Evolutionary conservation across 2,329 filamentous ascomycete genomes (phyloP).

Genomic region (Ascocoryne sarcoides): DNA sequence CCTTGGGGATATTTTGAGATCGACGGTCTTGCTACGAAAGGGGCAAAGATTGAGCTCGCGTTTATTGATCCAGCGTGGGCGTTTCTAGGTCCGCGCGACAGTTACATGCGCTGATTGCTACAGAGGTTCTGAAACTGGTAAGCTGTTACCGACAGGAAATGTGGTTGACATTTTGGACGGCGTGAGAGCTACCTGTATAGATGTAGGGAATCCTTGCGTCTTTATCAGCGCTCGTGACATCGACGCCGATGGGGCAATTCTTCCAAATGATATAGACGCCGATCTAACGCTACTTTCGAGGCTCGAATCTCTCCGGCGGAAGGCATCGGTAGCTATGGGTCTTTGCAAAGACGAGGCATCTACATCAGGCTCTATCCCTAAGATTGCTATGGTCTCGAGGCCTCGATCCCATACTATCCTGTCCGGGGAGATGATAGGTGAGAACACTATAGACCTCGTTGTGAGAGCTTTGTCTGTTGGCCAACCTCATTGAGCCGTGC

Average conservation of each 20-base stretch:
- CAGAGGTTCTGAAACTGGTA: conserved; percentile 52
- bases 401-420: conserved; percentile 31
- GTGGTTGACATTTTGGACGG: conserved; percentile 41
- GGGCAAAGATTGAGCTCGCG: conserved; percentile 47
- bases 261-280: conserved; percentile 44
- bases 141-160: conserved; percentile 50
- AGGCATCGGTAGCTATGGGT: conserved; percentile 53
- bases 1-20: conserved; percentile 48
- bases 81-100: no score
- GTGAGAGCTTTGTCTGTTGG: conserved; percentile 46
- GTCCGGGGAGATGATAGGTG: conserved; percentile 30
- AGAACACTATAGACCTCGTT: conserved; percentile 30
- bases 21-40: conserved; percentile 53
- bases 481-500: conserved; percentile 47
- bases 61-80: conserved; percentile 56
- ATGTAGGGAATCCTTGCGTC: conserved; percentile 55
- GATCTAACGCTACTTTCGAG: conserved; percentile 34
- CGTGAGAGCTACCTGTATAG: conserved; percentile 47
- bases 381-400: conserved; percentile 48
- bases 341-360: conserved; percentile 35
- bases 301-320: conserved; percentile 47
- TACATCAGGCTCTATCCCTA: conserved; percentile 52
- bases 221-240: conserved; percentile 50
- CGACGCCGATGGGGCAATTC: conserved; percentile 39
- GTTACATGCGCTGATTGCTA: no score